Base-by-base conservation (phyloP, 2,329 filamentous ascomycete genomes). In the Neopestalotiopsis sp. region DNA sequence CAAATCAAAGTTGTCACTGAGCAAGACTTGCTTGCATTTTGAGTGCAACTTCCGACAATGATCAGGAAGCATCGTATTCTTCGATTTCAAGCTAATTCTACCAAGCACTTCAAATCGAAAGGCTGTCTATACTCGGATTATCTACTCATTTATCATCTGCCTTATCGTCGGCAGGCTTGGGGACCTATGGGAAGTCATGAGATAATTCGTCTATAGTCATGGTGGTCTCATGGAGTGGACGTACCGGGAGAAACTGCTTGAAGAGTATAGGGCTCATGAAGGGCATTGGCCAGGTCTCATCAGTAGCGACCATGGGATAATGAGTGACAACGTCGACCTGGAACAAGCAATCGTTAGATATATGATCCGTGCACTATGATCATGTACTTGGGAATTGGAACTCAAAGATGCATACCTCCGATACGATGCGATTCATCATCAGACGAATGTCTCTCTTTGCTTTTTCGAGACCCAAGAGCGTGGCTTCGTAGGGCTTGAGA, bases 351-450 rank as follows among this genome's bases (percentile, higher is more conserved):
- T 7, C 4, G 14, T 60, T 5, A 60, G 34, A 4, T 28, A 32
- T 32, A 7, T 32, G 17, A 17, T 20, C 6, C 5, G 17, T n/a
- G 45, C 13, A 20, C 3, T 12, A 30, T 24, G 6, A 9, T 17
- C 57, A 60, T 14, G 6, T 28, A 28, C 24, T 28, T 28, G 24
- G 24, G 3, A 28, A 28, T 28, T 28, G 24, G 3, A 4, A 28
- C 24, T 28, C 24, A 20, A 17, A 28, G 4, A 6, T 7, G 28
- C 28, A 4, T 60, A 60, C 58, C 24, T 60, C 58, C 6, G 28
- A 32, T 32, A 60, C 58, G 58, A 60, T 60, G 17, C 58, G 58
- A n/a, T 60, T 60, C 58, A 60, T 60, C 58, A 60, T 60, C 28
- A 32, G 10, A 4, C 58, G 24, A n/a, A 60, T 60, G 17, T 60